A percentile compares a stretch with the other conserved stretches of the same genome.
Conservation (phyloP, 495 filamentous ascomycete genomes). For the Pyrenopolyporus hunteri region DNA sequence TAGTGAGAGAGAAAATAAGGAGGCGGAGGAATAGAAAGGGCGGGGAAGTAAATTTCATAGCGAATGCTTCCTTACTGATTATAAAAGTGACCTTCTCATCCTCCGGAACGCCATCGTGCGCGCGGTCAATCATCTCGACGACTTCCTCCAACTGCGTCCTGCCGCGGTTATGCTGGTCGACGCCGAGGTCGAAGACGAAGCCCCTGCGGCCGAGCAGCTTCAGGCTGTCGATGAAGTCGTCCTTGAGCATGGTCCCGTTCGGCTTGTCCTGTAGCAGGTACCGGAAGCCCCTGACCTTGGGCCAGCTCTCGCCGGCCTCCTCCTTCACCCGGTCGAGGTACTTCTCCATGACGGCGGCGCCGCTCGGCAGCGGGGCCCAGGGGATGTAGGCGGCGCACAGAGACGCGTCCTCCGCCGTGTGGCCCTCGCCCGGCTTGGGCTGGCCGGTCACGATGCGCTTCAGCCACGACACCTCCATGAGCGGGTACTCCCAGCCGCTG, state of each 20-base stretch:
- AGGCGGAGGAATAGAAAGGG: not conserved
- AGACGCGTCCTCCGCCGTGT: conserved; percentile 53
- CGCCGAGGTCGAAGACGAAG: conserved; percentile 78
- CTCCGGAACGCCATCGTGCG: conserved; percentile 62
- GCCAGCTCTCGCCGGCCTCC: conserved; percentile 55
- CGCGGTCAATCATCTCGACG: conserved; percentile 71
- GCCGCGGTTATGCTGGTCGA: conserved; percentile 74
- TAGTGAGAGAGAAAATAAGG: no score
- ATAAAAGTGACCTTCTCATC: conserved; percentile 68
- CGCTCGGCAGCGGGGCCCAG: conserved; percentile 78
- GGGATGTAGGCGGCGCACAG: conserved; percentile 72
- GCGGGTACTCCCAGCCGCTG: conserved; percentile 58
- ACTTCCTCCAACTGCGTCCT: conserved; percentile 73
- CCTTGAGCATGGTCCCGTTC: conserved; percentile 62
- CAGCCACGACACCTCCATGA: conserved; percentile 74
- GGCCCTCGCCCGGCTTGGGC: conserved; percentile 65
- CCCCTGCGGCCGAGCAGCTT: conserved; percentile 67
- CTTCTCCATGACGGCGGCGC: conserved; percentile 53
- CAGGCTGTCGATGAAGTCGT: conserved; percentile 70
- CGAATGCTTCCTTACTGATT: conserved; percentile 57
- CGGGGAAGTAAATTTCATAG: no score
- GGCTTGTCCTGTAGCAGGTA: conserved; percentile 82
- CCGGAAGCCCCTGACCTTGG: conserved; percentile 68
- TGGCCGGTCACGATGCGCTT: conserved; percentile 65
- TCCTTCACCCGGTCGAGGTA: conserved; percentile 60